Conservation (phyloP, 371 early-diverging fungal genomes). For the Blakeslea trispora region DNA sequence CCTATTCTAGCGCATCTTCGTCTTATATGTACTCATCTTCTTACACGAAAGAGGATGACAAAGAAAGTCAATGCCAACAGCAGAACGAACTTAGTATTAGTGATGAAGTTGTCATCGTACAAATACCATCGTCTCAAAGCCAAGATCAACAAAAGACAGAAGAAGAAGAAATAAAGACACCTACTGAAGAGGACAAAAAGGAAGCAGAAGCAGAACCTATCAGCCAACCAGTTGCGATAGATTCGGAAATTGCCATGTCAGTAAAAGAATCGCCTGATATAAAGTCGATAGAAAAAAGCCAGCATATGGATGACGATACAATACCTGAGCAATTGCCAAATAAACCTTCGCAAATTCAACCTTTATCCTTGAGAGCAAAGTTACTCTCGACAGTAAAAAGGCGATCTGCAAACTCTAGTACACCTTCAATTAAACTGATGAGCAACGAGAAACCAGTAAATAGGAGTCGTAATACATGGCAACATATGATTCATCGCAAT, state of each 20-base stretch:
- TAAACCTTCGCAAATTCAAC: not conserved
- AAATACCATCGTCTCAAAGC: not conserved
- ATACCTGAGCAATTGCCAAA: not conserved
- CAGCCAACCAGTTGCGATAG: no score
- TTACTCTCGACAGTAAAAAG: conserved; percentile 16
- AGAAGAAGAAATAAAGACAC: not conserved
- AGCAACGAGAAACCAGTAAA: not conserved
- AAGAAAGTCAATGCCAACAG: not conserved
- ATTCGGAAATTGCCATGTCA: no score
- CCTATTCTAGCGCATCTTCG: conserved; percentile 15
- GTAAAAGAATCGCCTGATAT: no score
- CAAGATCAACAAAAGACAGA: conserved; percentile 2
- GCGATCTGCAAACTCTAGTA: not conserved
- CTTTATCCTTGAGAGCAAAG: conserved; percentile 13
- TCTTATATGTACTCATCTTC: conserved; percentile 19
- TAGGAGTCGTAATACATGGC: conserved; percentile 18
- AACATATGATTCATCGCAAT: conserved; percentile 5
- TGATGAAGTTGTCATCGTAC: conserved; percentile 54
- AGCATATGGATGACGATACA: not conserved
- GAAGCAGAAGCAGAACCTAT: not conserved
- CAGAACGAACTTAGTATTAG: not conserved
- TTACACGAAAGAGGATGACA: conserved; percentile 16
- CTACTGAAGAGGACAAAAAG: not conserved
- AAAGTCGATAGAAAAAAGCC: no score
- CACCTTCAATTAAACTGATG: not conserved